Percentiles rank a stretch among this genome's conserved stretches.
Conservation (phyloP, 441 rosid genomes). For the Flueggea neowawraea region DNA sequence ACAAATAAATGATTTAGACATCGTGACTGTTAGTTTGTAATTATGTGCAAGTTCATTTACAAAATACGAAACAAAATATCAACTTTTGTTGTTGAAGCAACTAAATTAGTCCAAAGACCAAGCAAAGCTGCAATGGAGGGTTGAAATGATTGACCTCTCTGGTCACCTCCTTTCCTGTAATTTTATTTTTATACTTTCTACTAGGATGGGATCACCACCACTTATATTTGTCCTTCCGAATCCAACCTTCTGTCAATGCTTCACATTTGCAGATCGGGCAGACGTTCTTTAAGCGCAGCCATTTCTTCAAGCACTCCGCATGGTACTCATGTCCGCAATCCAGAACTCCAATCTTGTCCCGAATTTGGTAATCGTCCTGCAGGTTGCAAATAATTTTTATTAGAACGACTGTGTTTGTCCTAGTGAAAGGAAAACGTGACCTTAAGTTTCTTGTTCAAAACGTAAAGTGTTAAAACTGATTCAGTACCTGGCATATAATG, state of each 20-base stretch:
- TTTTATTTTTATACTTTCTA: no score
- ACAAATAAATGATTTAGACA: slow-evolving; percentile 32
- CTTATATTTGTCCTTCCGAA: no score
- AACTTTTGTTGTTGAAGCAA: no score
- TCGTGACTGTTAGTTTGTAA: slow-evolving; percentile 9
- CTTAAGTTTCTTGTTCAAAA: background rate
- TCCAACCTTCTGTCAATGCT: slow-evolving; percentile 34
- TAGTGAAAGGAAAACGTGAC: no score
- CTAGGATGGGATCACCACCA: no score
- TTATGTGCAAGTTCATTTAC: no score
- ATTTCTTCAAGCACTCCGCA: slow-evolving; percentile 76
- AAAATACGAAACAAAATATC: no score
- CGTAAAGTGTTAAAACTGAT: background rate
- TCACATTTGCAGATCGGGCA: slow-evolving; percentile 92
- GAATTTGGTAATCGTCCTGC: slow-evolving; percentile 60
- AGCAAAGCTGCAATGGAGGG: no score
- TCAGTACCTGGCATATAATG: slow-evolving; percentile 82
- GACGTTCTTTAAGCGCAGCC: slow-evolving; percentile 79
- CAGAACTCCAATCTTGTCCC: slow-evolving; percentile 57
- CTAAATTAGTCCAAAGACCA: no score
- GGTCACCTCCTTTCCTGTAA: no score
- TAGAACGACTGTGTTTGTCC: no score
- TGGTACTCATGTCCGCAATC: slow-evolving; percentile 84
- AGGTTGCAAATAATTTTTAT: slow-evolving; percentile 1
- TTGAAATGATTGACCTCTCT: no score